phyloP scores from a whole-genome alignment of 768 basidiomycete genomes.

The Leucocoprinus birnbaumii region DNA sequence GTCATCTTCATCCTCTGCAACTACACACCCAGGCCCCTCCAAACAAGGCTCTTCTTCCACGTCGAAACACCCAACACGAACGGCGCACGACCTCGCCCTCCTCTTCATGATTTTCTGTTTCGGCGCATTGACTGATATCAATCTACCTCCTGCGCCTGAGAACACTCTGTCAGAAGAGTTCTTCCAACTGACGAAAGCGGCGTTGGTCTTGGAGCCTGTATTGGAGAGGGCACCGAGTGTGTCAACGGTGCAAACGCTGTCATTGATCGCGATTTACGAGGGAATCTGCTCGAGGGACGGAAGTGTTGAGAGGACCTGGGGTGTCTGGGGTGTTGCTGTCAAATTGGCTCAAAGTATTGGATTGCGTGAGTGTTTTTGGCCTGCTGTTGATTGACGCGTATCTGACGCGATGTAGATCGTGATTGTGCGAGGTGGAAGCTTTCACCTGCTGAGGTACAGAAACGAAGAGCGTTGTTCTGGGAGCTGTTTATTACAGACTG shows the following conservation, averaged over 20 bases:
- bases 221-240: conserved; percentile 71
- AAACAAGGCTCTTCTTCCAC: background rate
- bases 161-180: conserved; percentile 51
- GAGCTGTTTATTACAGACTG: conserved; percentile 72
- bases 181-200: conserved; percentile 60
- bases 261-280: conserved; percentile 69
- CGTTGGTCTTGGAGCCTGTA: conserved; percentile 65
- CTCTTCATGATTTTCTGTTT: conserved; percentile 63
- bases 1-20: conserved; percentile 10
- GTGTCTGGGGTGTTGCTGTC: conserved; percentile 59
- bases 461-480: conserved; percentile 70
- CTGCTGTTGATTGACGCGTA: conserved; percentile 9
- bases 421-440: conserved; percentile 73
- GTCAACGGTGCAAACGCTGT: conserved; percentile 63
- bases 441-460: conserved; percentile 60
- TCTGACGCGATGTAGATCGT: conserved; percentile 42
- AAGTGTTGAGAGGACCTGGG: conserved; percentile 69
- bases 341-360: conserved; percentile 72
- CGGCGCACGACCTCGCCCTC: conserved; percentile 59
- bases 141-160: conserved; percentile 48
- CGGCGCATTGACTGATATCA: conserved; percentile 55
- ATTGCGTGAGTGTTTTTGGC: conserved; percentile 46
- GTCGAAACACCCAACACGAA: conserved; percentile 12
- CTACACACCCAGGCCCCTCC: background rate
- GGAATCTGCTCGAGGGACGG: conserved; percentile 66